phyloP scores from a whole-genome alignment of 1,139 yeast genomes.

The Taiozyma onychis region DNA sequence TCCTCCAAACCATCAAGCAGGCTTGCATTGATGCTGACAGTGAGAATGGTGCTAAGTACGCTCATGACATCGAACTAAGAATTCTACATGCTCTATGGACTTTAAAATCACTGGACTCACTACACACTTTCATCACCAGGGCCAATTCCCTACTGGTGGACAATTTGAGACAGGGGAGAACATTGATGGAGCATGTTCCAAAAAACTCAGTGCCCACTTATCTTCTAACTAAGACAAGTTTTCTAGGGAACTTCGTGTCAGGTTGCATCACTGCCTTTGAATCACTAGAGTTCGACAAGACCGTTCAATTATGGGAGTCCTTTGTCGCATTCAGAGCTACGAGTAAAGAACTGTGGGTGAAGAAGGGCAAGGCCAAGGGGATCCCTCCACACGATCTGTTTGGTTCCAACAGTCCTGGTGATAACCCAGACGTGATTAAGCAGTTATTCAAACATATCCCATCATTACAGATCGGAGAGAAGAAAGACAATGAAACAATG shows the following conservation, averaged over 20 bases:
- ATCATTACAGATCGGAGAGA: neutral
- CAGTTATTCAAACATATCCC: conserved; percentile 1
- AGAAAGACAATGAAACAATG: conserved; percentile 14
- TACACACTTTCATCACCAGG: conserved; percentile 27
- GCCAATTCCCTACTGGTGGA: conserved; percentile 24
- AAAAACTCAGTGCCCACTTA: conserved; percentile 14
- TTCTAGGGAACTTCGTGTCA: conserved; percentile 38
- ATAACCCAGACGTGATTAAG: conserved; percentile 13
- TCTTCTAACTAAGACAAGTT: conserved; percentile 30
- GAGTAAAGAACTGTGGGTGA: conserved; percentile 18
- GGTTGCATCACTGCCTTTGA: conserved; percentile 44
- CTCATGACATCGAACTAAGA: conserved; percentile 24
- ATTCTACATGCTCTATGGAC: conserved; percentile 23
- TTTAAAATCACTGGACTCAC: conserved; percentile 25
- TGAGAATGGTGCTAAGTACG: conserved; percentile 15
- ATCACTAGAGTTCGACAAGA: conserved; percentile 54
- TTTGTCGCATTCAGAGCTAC: conserved; percentile 46
- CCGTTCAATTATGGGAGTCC: conserved; percentile 45
- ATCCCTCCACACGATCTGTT: conserved; percentile 17
- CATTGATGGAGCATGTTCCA: conserved; percentile 9
- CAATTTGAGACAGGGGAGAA: conserved; percentile 16
- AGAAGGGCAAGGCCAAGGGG: conserved; percentile 2
- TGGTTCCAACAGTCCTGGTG: conserved; percentile 14
- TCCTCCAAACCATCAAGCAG: conserved; percentile 12
- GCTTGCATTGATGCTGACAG: conserved; percentile 18